Percentiles rank a stretch among this genome's conserved stretches.
phyloP scores from a whole-genome alignment of 805 yeast genomes.

The Zygotorulaspora florentina region DNA sequence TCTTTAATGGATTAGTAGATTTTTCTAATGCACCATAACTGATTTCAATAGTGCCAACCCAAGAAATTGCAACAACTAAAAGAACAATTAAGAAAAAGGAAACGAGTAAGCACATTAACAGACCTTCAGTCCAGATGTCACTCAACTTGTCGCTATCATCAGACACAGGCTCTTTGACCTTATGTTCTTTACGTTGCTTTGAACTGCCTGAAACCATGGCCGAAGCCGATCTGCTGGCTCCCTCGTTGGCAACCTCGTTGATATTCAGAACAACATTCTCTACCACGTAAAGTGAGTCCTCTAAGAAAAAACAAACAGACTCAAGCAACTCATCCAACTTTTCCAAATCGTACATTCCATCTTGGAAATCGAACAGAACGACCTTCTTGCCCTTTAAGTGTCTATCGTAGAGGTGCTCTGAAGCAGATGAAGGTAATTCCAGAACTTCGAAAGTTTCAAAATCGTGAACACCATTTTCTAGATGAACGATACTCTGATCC shows the following conservation, averaged over 20 bases:
- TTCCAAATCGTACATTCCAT: conserved; percentile 21
- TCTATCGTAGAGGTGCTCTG: conserved; percentile 22
- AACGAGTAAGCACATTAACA: conserved; percentile 71
- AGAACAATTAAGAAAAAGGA: conserved; percentile 55
- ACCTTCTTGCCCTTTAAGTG: conserved; percentile 18
- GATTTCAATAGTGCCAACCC: conserved; percentile 69
- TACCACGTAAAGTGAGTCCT: conserved; percentile 19
- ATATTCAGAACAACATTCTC: conserved; percentile 24
- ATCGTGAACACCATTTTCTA: conserved; percentile 4
- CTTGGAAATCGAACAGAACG: conserved; percentile 24
- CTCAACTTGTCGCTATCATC: conserved; percentile 26
- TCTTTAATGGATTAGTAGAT: conserved; percentile 34
- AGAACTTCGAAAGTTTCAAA: conserved; percentile 10
- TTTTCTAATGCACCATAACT: conserved; percentile 81
- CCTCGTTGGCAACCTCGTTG: conserved; percentile 6
- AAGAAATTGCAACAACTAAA: conserved; percentile 58
- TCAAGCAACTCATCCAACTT: conserved; percentile 29
- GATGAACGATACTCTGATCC: conserved; percentile 5
- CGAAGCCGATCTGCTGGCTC: too few species aligned
- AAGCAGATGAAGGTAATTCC: conserved; percentile 19
- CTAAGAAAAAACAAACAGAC: conserved; percentile 20
- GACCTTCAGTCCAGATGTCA: conserved; percentile 47
- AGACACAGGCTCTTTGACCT: conserved; percentile 5
- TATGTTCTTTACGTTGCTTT: conserved; percentile 1
- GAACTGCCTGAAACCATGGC: neutral